Base-by-base conservation (phyloP, 441 rosid genomes). In the Daphne laureola region DNA sequence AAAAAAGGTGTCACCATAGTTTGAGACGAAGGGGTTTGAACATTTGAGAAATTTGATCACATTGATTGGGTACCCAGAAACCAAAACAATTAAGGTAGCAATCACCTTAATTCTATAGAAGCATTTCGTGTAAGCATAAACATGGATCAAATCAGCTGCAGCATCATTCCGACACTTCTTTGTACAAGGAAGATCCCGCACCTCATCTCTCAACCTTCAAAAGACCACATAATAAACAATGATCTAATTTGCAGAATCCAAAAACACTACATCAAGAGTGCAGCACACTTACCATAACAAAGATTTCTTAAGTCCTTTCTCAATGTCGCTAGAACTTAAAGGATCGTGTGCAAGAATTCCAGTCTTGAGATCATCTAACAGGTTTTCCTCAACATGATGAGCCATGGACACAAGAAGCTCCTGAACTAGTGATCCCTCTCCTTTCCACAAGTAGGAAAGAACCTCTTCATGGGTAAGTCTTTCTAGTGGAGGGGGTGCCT, bases 81-180 rank as follows among this genome's bases (percentile, higher is more conserved):
- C 25, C 38, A 8, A 48, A 55, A 52, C 12, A 50, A 61, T 25
- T n/a, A 9, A 43, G 8, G 36, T 38, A 59, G 49, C 23, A 72
- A 92, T 72, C 52, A 88, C 99, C 76, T 68, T 80, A 75, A 94
- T 72, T 79, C 76, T 81, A 57, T 82, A 78, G 70, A 86, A 94
- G 71, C 77, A 74, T 73, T 85, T 90, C 43, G 96, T 90, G 67
- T 86, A 78, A 41, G 99, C 99, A 65, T 86, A 90, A 51, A 86
- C 69, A 66, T 94, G 97, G 69, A 94, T 78, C 73, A 94, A 80
- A 78, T 94, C 99, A 64, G 99, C 99, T 44, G 99, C 97, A 57
- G 99, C 99, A 63, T 94, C 99, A 58, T 94, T 82, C 67, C 98
- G 88, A 60, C 97, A 88, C 74, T 84, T 90, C 73, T 86, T 80